Evolutionary conservation across 768 basidiomycete species (phyloP).

Genomic region (Tricholoma sp.): DNA sequence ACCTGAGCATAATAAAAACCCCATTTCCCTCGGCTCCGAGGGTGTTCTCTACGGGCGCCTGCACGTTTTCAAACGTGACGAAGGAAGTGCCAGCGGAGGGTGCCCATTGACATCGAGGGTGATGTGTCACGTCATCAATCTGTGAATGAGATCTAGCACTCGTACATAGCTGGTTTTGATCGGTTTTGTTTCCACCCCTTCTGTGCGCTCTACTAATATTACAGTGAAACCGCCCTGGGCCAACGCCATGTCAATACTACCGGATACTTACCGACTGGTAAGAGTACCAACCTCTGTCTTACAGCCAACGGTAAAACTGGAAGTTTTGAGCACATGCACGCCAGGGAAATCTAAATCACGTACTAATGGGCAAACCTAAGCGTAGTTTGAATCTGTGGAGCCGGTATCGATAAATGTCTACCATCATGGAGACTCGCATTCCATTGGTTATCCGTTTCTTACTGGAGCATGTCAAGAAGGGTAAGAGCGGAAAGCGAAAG

Average conservation of each 20-base stretch:
- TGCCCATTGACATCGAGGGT: constrained; percentile 35
- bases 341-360: constrained; percentile 11
- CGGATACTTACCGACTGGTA: background rate
- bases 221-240: constrained; percentile 66
- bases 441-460: constrained; percentile 89
- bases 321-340: background rate
- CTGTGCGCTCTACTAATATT: constrained; percentile 77
- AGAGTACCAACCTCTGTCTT: constrained; percentile 40
- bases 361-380: constrained; percentile 40
- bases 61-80: constrained; percentile 73
- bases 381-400: constrained; percentile 6
- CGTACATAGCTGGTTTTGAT: constrained; percentile 67
- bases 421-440: constrained; percentile 33
- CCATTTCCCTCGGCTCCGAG: constrained; percentile 78
- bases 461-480: constrained; percentile 19
- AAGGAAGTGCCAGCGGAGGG: constrained; percentile 78
- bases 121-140: background rate
- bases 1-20: constrained; percentile 46
- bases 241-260: background rate
- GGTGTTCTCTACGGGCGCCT: constrained; percentile 80
- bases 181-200: constrained; percentile 76
- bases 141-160: background rate
- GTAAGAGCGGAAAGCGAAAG: background rate
- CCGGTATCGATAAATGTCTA: background rate
- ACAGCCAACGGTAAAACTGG: constrained; percentile 63